Percentiles rank a stretch among this genome's conserved stretches.
Conservation (phyloP, 768 basidiomycete genomes). For the Rhodotorula sphaerocarpa region DNA sequence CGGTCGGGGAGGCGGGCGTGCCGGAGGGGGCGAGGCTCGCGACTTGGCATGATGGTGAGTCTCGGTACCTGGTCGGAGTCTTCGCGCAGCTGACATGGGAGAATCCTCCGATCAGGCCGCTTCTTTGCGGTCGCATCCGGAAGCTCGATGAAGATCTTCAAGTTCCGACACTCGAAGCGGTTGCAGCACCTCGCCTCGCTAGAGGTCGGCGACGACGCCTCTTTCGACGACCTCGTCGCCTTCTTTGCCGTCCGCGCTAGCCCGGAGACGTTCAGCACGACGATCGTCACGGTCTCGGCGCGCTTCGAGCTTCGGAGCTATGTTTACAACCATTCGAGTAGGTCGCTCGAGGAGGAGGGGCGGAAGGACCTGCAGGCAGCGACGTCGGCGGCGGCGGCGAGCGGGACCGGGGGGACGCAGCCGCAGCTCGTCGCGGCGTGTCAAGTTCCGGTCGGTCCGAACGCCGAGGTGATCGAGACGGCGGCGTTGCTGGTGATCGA, state of each 20-base stretch:
- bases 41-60: constrained; percentile 19
- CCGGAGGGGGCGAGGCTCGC: neutral
- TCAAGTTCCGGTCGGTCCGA: neutral
- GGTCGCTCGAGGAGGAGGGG: neutral
- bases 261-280: constrained; percentile 4
- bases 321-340: constrained; percentile 4
- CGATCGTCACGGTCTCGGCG: neutral
- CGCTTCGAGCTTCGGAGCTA: neutral
- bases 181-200: constrained; percentile 1
- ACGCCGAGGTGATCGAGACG: neutral
- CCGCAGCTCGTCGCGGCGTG: neutral
- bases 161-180: constrained; percentile 1
- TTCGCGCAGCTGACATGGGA: neutral
- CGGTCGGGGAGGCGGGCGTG: neutral
- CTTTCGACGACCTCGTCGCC: neutral
- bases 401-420: neutral
- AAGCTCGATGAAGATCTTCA: constrained; percentile 3
- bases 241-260: constrained; percentile 10
- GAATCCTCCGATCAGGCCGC: neutral
- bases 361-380: no score
- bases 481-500: constrained; percentile 6
- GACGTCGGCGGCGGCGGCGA: neutral
- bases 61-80: neutral
- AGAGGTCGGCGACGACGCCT: no score
- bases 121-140: neutral